These are phyloP conservation scores for Colletotrichum sp. DNA, from an alignment of 2,329 filamentous ascomycete species.

Conservation along the genomic window DNA sequence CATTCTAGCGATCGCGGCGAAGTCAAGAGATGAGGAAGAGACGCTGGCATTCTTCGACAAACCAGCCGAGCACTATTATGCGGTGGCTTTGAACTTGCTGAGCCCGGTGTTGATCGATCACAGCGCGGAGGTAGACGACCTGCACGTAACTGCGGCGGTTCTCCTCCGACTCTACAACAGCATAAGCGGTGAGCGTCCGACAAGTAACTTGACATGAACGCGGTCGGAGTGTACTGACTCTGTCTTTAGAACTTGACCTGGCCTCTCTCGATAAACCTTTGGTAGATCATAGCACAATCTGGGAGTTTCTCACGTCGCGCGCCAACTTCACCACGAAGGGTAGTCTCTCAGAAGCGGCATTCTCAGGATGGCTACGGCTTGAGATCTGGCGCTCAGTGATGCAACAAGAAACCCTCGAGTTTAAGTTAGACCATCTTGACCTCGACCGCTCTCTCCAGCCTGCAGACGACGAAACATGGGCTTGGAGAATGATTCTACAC, in stretches of 20 bases:
- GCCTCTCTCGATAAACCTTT: neutral
- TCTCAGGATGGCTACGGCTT: neutral
- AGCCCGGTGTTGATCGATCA: neutral
- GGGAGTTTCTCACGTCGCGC: neutral
- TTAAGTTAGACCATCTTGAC: neutral
- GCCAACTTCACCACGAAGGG: neutral
- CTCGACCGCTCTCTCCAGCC: neutral
- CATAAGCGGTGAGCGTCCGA: neutral
- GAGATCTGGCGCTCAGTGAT: neutral
- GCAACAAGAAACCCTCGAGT: neutral
- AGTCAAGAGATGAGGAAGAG: neutral
- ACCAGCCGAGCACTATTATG: neutral
- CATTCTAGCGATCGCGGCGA: neutral
- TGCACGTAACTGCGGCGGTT: neutral
- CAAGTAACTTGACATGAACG: neutral
- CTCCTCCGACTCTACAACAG: neutral
- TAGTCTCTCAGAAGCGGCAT: neutral
- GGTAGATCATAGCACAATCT: neutral
- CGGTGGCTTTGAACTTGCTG: neutral
- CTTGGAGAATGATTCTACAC: constrained; percentile 27
- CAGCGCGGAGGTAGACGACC: neutral
- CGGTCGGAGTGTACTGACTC: neutral
- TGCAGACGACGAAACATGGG: neutral
- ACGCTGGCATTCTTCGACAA: neutral
- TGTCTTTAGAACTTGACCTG: neutral